Evolutionary conservation across 257 asterid genomes (phyloP), one percentile per base, ranked within the genome.

Genomic region (Gynochthodes officinalis): DNA sequence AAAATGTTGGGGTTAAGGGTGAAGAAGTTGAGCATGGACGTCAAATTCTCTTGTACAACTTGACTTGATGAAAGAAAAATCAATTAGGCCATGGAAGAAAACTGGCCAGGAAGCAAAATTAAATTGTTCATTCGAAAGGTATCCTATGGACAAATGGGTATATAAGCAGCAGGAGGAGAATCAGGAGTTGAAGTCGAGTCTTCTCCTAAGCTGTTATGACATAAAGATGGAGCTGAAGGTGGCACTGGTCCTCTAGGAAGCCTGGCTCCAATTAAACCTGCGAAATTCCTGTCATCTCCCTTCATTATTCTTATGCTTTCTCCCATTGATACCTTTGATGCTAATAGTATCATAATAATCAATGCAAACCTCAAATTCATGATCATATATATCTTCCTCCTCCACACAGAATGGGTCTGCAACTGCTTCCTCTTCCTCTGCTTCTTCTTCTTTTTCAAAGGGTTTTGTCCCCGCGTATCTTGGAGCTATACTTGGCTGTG

Each of bases 161-260:
- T 37, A 42, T 76, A 21, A 68, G 69, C 82, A 71, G 62, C 43
- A 70, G 78, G 66, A 19, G 40, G 69, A 19, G 67, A 53, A n/a
- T n/a, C n/a, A n/a, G n/a, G n/a, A n/a, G n/a, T n/a, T 28, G 40
- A 21, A 64, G 76, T 37, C 19, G 35, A 60, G 55, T 78, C 81
- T 73, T n/a, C 68, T 15, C n/a, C 61, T 71, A 86, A 74, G 68
- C 32, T 77, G 85, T 87, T 83, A 72, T 89, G 96, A 74, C 93
- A 89, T 1, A 33, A 42, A 1, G 96, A 89, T 49, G 96, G 83
- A 72, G 74, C 86, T 7, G 96, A 89, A 6, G 96, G 91, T 2
- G 96, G 94, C 74, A 85, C 94, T 4, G 80, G 85, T 72, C 92
- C 96, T 76, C 87, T 79, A 27, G 94, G 94, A 25, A 89, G 80